Evolutionary conservation across 805 yeast genomes (phyloP).

Genomic region (Candida silvicultrix): DNA sequence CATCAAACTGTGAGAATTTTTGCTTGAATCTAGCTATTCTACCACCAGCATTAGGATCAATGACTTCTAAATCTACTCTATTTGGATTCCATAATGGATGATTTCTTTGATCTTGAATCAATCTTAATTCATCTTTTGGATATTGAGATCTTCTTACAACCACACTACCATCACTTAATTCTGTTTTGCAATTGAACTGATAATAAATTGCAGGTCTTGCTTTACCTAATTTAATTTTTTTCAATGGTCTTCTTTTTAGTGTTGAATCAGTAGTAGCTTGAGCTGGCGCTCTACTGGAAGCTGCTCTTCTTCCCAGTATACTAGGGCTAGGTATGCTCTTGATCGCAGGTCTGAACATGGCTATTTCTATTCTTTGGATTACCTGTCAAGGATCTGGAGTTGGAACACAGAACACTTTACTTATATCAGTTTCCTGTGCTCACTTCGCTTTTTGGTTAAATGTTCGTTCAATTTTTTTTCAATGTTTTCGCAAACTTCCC

Average conservation of each 20-base stretch:
- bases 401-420: too few species aligned
- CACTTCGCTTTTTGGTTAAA: too few species aligned
- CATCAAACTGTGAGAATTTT: slow-evolving; percentile 49
- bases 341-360: neutral
- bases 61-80: slow-evolving; percentile 65
- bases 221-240: slow-evolving; percentile 68
- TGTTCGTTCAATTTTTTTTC: too few species aligned
- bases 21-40: slow-evolving; percentile 69
- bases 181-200: slow-evolving; percentile 84
- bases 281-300: neutral
- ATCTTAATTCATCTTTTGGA: slow-evolving; percentile 80
- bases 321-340: neutral
- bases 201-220: slow-evolving; percentile 92
- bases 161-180: slow-evolving; percentile 92
- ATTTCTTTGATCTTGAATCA: slow-evolving; percentile 86
- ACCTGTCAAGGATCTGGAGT: too few species aligned
- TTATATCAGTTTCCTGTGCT: too few species aligned
- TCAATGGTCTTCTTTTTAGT: slow-evolving; percentile 50
- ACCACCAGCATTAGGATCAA: slow-evolving; percentile 82
- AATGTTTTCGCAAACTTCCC: too few species aligned
- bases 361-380: too few species aligned
- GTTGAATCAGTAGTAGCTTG: slow-evolving; percentile 14
- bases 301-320: neutral
- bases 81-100: slow-evolving; percentile 85
- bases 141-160: slow-evolving; percentile 75